Evolutionary conservation across 2,329 filamentous ascomycete species (phyloP).

Genomic region (Xylaria polymorpha): DNA sequence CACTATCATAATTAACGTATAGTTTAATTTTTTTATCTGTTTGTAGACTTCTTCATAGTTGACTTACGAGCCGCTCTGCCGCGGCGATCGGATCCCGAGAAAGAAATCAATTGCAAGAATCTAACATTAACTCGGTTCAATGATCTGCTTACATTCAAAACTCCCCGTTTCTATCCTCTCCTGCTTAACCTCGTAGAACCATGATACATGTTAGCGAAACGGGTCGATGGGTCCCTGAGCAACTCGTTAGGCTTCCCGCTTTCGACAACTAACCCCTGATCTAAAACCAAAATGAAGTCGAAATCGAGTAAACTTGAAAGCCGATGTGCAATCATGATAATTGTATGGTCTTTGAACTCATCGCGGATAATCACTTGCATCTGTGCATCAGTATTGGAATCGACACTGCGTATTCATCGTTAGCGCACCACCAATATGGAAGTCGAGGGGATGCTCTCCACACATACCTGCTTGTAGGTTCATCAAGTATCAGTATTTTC

Average conservation of each 20-base stretch:
- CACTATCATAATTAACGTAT: no score
- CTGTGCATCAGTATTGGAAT: constrained; percentile 50
- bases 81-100: no score
- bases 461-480: constrained; percentile 41
- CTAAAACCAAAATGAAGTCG: constrained; percentile 60
- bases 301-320: constrained; percentile 61
- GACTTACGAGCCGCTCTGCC: no score
- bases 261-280: constrained; percentile 58
- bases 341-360: constrained; percentile 60
- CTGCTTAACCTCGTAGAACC: background rate
- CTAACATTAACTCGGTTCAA: no score
- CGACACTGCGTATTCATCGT: constrained; percentile 45
- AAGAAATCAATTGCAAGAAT: no score
- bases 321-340: constrained; percentile 59
- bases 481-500: constrained; percentile 42
- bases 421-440: background rate
- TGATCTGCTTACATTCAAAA: background rate
- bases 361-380: constrained; percentile 50
- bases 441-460: background rate
- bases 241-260: constrained; percentile 26
- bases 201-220: constrained; percentile 30
- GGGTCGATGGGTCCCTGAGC: constrained; percentile 20
- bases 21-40: no score
- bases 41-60: no score
- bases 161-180: background rate